Conservation (phyloP, 2,329 filamentous ascomycete species). For the Arthrobotrys entomopaga region DNA sequence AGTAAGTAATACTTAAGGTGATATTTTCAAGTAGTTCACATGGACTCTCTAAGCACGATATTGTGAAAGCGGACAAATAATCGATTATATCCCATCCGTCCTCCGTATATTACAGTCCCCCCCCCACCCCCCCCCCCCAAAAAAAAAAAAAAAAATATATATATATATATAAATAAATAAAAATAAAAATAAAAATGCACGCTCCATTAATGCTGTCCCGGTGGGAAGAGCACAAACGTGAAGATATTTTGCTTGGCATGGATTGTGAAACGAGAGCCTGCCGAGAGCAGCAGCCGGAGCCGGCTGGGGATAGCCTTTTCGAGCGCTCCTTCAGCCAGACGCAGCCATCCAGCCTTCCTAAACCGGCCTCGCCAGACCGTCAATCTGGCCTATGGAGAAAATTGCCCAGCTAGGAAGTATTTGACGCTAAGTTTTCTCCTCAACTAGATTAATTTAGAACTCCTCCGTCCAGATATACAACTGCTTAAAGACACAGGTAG, state of each 20-base stretch:
- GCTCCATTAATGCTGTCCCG: not conserved
- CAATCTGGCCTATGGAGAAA: conserved; percentile 12
- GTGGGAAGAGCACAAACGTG: conserved; percentile 9
- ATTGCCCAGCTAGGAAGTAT: conserved; percentile 49
- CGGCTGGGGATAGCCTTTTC: conserved; percentile 20
- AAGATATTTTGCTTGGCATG: conserved; percentile 15
- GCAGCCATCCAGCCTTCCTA: conserved; percentile 29
- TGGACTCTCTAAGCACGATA: no score
- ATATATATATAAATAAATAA: no score
- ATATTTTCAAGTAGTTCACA: no score
- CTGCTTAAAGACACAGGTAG: no score
- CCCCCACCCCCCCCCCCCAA: not conserved
- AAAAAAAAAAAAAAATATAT: not conserved
- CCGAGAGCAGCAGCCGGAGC: conserved; percentile 27
- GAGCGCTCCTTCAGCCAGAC: conserved; percentile 20
- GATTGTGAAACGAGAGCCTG: conserved; percentile 28
- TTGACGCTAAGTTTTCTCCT: conserved; percentile 13
- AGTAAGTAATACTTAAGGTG: no score
- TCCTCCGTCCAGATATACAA: no score
- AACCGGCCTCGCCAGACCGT: conserved; percentile 22
- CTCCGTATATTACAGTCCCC: no score
- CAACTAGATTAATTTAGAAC: not conserved
- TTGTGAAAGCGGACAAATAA: no score
- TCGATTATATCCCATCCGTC: no score
- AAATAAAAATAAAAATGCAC: not conserved